Conservation (phyloP, 2,329 filamentous ascomycete species). For the Fusarium coffeatum region DNA sequence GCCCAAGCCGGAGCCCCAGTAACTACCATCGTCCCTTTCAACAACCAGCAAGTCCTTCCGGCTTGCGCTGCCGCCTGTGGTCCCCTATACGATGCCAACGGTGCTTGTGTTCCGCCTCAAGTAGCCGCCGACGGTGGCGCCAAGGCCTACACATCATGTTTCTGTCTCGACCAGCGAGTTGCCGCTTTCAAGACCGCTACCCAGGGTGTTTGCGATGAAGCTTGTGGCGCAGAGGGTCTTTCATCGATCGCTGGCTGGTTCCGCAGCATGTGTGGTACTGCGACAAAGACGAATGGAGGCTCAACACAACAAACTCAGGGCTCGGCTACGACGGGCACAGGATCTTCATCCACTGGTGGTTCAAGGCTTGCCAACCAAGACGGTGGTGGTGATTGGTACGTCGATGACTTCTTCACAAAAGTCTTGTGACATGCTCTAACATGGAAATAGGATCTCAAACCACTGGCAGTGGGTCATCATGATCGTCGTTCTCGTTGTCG, state of each 20-base stretch:
- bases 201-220: conserved; percentile 70
- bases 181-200: conserved; percentile 66
- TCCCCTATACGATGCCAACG: conserved; percentile 75
- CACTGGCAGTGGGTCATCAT: conserved; percentile 88
- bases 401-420: neutral
- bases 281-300: conserved; percentile 33
- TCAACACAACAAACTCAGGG: conserved; percentile 17
- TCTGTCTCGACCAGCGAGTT: conserved; percentile 75
- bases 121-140: conserved; percentile 59
- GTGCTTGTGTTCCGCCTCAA: conserved; percentile 73
- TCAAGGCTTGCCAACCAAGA: conserved; percentile 38
- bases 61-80: conserved; percentile 70
- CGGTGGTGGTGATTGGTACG: conserved; percentile 62
- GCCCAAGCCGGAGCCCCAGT: conserved; percentile 8
- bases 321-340: conserved; percentile 31
- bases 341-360: conserved; percentile 15
- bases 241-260: conserved; percentile 77
- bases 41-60: conserved; percentile 61
- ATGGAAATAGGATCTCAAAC: conserved; percentile 66
- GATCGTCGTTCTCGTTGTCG: conserved; percentile 78
- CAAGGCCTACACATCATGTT: conserved; percentile 73
- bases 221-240: conserved; percentile 63
- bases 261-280: conserved; percentile 69
- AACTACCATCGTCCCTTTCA: conserved; percentile 68
- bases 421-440: conserved; percentile 3